Conservation (phyloP, 257 asterid genomes). For the Lycium ferocissimum region DNA sequence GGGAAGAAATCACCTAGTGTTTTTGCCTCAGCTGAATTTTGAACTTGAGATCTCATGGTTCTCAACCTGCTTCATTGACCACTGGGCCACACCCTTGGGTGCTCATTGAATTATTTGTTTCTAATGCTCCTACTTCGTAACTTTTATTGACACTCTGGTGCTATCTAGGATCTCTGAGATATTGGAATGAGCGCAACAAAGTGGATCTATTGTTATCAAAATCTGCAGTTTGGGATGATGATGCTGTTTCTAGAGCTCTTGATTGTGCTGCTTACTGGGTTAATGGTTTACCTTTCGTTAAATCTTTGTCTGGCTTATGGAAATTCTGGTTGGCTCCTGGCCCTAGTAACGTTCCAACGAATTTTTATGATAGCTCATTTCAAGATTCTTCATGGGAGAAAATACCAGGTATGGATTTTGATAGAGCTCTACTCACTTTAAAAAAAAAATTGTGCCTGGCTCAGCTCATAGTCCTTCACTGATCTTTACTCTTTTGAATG, state of each 20-base stretch:
- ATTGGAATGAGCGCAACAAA: constrained; percentile 91
- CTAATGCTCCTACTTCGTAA: not conserved
- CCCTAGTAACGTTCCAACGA: constrained; percentile 60
- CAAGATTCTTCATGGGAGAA: constrained; percentile 82
- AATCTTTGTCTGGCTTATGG: constrained; percentile 89
- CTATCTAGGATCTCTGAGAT: constrained; percentile 76
- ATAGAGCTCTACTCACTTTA: not conserved
- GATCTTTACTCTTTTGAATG: constrained; percentile 21
- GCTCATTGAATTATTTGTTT: constrained; percentile 19
- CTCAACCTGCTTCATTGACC: too few species aligned
- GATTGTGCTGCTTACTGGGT: constrained; percentile 92
- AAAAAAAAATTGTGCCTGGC: not conserved
- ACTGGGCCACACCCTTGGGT: not conserved
- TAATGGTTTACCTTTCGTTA: constrained; percentile 80
- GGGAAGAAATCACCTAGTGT: too few species aligned
- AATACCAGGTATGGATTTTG: constrained; percentile 69
- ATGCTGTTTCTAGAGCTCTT: constrained; percentile 73
- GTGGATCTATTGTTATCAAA: constrained; percentile 62
- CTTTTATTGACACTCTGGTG: not conserved
- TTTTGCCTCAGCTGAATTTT: too few species aligned
- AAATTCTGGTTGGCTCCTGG: constrained; percentile 69
- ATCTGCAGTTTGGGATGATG: constrained; percentile 89
- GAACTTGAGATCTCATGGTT: too few species aligned
- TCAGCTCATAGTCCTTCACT: not conserved
- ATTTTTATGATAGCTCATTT: constrained; percentile 65